These are phyloP conservation scores for Fusarium tjaetaba DNA, from an alignment of 2,329 filamentous ascomycete genomes.

Conservation along the genomic window DNA sequence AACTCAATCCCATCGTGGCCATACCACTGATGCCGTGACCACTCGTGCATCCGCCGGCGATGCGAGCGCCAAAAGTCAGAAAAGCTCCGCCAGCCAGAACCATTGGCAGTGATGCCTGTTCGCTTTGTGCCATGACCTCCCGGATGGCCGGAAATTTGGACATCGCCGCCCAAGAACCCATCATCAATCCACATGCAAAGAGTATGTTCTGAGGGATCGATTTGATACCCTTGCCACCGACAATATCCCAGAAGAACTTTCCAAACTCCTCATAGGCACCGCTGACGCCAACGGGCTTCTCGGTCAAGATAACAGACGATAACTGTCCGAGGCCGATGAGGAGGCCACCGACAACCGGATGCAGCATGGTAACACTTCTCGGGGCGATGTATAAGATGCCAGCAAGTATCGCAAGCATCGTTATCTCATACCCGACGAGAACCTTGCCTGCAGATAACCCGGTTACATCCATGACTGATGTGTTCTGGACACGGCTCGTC, in stretches of 20 bases:
- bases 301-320: slow-evolving; percentile 1
- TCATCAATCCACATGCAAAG: background rate
- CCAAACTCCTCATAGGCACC: slow-evolving; percentile 11
- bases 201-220: background rate
- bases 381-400: background rate
- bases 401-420: background rate
- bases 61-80: background rate
- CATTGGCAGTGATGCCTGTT: background rate
- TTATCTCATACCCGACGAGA: slow-evolving; percentile 3
- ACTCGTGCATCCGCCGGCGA: slow-evolving; percentile 17
- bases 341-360: slow-evolving; percentile 15
- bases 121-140: background rate
- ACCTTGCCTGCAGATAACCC: slow-evolving; percentile 1
- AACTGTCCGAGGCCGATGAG: slow-evolving; percentile 2
- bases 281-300: slow-evolving; percentile 9
- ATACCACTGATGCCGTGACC: slow-evolving; percentile 21
- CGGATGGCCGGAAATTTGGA: background rate
- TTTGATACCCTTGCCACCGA: background rate
- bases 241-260: background rate
- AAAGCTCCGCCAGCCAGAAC: background rate
- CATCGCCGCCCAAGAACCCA: slow-evolving; percentile 8
- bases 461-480: slow-evolving; percentile 1
- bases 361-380: slow-evolving; percentile 4
- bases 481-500: slow-evolving; percentile 7
- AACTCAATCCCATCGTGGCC: slow-evolving; percentile 16